phyloP scores from a whole-genome alignment of 768 basidiomycete genomes.

The Russula griseocarnosa region DNA sequence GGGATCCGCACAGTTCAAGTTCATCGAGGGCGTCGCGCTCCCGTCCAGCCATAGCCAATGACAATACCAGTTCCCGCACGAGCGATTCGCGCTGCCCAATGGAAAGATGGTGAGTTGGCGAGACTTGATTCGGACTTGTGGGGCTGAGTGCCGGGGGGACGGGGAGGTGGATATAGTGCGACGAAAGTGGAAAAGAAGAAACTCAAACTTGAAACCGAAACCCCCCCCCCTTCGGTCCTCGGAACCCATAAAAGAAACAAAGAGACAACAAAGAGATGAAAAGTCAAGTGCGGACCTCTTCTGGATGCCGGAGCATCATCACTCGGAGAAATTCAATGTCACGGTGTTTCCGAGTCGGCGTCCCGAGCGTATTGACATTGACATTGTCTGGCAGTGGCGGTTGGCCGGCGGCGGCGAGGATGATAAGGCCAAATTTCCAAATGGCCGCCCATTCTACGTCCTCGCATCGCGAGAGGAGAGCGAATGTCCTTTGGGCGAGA shows the following conservation, averaged over 20 bases:
- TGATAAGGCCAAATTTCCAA: constrained; percentile 63
- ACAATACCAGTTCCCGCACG: constrained; percentile 68
- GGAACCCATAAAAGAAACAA: too few relatives aligned
- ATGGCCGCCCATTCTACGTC: constrained; percentile 70
- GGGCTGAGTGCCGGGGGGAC: too few relatives aligned
- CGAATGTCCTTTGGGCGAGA: constrained; percentile 68
- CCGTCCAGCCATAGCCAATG: constrained; percentile 54
- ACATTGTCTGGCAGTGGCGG: background rate
- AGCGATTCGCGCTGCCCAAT: constrained; percentile 62
- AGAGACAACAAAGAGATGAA: too few relatives aligned
- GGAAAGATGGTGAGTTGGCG: background rate
- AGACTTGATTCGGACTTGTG: too few relatives aligned
- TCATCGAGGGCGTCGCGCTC: constrained; percentile 77
- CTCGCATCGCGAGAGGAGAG: constrained; percentile 69
- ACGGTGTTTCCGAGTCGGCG: constrained; percentile 39
- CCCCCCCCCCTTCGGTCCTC: too few relatives aligned
- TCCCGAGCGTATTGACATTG: constrained; percentile 7
- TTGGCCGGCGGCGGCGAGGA: constrained; percentile 40
- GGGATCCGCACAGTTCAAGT: constrained; percentile 61
- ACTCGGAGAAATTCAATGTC: constrained; percentile 59
- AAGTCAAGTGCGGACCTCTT: constrained; percentile 48
- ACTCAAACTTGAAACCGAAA: too few relatives aligned
- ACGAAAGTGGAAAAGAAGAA: background rate
- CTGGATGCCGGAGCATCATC: constrained; percentile 67
- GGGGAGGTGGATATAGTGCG: too few relatives aligned